A percentile compares a stretch with the other conserved stretches of the same genome.
These are phyloP conservation scores for Theobroma cacao DNA, from an alignment of 345 rosid genomes.

Conservation along the genomic window DNA sequence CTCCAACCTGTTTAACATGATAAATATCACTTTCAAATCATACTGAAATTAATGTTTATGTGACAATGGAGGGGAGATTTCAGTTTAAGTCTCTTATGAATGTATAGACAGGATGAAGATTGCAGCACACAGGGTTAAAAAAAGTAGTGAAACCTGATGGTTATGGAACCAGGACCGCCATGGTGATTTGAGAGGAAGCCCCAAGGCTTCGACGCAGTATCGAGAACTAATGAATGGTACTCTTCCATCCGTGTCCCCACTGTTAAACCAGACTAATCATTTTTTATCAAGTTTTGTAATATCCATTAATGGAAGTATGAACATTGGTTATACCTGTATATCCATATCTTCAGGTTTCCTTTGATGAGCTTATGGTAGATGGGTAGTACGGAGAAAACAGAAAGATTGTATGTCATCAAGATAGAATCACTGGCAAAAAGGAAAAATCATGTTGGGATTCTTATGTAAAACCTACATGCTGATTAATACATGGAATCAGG, in stretches of 20 bases:
- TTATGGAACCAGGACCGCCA: slow-evolving; percentile 63
- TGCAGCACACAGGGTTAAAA: background rate
- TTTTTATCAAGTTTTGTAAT: background rate
- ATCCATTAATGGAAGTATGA: background rate
- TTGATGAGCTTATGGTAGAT: slow-evolving; percentile 56
- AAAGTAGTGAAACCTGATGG: slow-evolving; percentile 33
- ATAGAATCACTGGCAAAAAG: slow-evolving; percentile 29
- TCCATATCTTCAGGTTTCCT: slow-evolving; percentile 65
- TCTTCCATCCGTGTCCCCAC: slow-evolving; percentile 64
- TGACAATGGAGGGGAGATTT: too few species aligned
- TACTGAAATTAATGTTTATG: too few species aligned
- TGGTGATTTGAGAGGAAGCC: slow-evolving; percentile 38
- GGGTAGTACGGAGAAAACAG: slow-evolving; percentile 46
- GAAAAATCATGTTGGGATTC: background rate
- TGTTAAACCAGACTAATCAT: slow-evolving; percentile 11
- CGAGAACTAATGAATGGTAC: slow-evolving; percentile 53
- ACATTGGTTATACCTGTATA: slow-evolving; percentile 40
- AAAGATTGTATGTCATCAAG: slow-evolving; percentile 28
- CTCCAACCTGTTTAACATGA: slow-evolving; percentile 74
- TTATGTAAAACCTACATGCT: too few species aligned
- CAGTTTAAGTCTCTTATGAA: too few species aligned
- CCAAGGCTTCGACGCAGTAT: slow-evolving; percentile 46
- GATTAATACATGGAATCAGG: background rate
- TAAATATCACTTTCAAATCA: too few species aligned
- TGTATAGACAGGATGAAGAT: background rate